Evolutionary conservation across 1,139 yeast species (phyloP), one percentile per base, ranked within the genome.

Genomic region (Pichia sp.): DNA sequence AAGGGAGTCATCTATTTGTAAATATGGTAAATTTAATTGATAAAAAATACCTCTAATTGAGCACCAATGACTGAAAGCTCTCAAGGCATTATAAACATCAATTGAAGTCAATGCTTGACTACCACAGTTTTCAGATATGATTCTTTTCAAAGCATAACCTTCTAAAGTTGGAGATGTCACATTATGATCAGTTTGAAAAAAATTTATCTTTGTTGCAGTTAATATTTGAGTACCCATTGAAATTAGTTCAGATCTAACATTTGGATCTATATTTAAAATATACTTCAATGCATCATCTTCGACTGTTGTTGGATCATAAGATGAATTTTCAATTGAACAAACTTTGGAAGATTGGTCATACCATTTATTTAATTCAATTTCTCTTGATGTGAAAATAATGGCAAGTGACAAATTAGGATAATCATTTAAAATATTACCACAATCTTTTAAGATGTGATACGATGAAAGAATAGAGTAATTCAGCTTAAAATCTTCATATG

Each of bases 11-110:
- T 67, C 64, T 0, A 73, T 57, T 35, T 64, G 60, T 37, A 77
- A 56, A 45, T 71, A 66, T 13, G 76, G 76, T 2, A 77, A 67
- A 1, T 68, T 71, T 43, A 77, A 58, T 52, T 68, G 69, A 54
- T 70, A 67, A 42, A 77, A 61, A 11, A 76, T 63, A 5, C 80
- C 79, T 51, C 71, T 69, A 45, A 74, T 76, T 45, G 75, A 73
- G 20, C 78, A 78, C 82, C 82, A 77, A 59, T 77, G 81, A 20
- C 74, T 76, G 54, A 77, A 76, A 42, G 79, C 74, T 53, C 77
- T 72, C 40, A 77, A 63, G 0, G 81, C 78, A 37, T 72, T 67
- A 49, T 74, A 68, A 18, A 76, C 74, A 43, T 72, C 74, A 1
- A 66, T 66, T 42, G 74, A 69, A 20, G 60, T 60, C 29, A 75